Conservation (phyloP, 1,284 basidiomycete genomes). For the Papiliotrema terrestris region DNA sequence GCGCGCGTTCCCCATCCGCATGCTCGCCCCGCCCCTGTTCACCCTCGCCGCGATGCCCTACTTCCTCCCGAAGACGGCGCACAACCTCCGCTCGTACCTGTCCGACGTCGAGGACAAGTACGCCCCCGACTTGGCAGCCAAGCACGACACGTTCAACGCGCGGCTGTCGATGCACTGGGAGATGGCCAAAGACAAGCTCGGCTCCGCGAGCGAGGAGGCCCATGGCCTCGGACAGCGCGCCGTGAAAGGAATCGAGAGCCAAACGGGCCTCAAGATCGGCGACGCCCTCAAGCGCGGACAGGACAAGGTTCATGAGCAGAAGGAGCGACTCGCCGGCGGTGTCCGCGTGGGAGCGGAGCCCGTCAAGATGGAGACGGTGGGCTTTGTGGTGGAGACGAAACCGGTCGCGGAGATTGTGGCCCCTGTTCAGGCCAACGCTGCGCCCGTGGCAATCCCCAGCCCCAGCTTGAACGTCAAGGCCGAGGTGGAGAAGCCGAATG, state of each 20-base stretch:
- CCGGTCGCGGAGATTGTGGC: conserved; percentile 45
- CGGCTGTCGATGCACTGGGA: conserved; percentile 61
- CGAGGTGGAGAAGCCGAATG: neutral
- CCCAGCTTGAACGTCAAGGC: neutral
- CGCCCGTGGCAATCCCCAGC: neutral
- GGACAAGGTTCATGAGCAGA: conserved; percentile 26
- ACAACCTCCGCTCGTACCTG: conserved; percentile 64
- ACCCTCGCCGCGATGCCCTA: conserved; percentile 64
- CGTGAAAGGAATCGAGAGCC: conserved; percentile 62
- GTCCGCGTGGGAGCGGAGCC: conserved; percentile 6
- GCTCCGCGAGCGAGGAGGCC: conserved; percentile 46
- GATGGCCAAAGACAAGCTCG: conserved; percentile 52
- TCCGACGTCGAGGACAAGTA: conserved; percentile 68
- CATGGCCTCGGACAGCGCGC: conserved; percentile 50
- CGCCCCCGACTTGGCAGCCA: conserved; percentile 63
- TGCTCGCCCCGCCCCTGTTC: conserved; percentile 67
- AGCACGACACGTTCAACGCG: conserved; percentile 64
- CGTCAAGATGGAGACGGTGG: conserved; percentile 31
- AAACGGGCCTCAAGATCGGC: conserved; percentile 66
- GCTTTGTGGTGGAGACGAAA: conserved; percentile 43
- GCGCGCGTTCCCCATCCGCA: conserved; percentile 62
- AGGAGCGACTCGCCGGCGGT: conserved; percentile 8
- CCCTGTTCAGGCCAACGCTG: conserved; percentile 14
- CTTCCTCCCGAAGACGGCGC: conserved; percentile 74
- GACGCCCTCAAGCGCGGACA: conserved; percentile 57